phyloP scores from a whole-genome alignment of 2,329 filamentous ascomycete species.

The Escovopsis sp. region DNA sequence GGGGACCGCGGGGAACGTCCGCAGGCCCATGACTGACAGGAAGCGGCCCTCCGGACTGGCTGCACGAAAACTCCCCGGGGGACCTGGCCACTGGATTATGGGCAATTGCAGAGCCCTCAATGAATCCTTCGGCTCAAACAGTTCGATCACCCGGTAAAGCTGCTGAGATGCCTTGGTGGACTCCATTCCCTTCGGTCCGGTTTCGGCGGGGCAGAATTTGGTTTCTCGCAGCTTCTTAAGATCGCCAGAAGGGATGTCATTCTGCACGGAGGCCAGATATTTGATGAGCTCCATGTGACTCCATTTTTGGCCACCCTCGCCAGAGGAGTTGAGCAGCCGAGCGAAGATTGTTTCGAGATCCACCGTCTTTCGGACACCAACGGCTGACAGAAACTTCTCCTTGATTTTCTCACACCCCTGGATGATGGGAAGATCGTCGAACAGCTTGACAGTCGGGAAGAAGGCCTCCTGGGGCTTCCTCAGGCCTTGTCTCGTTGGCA shows the following conservation, averaged over 20 bases:
- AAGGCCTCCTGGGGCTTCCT: conserved; percentile 73
- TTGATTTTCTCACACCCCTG: conserved; percentile 65
- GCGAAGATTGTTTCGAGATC: conserved; percentile 90
- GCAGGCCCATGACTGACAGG: conserved; percentile 57
- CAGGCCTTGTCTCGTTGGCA: conserved; percentile 89
- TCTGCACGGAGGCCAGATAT: conserved; percentile 77
- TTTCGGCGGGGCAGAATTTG: conserved; percentile 69
- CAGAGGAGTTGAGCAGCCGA: conserved; percentile 53
- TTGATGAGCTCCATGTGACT: conserved; percentile 91
- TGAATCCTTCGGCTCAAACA: conserved; percentile 64
- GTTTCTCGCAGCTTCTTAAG: conserved; percentile 64
- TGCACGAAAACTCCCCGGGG: conserved; percentile 45
- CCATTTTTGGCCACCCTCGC: conserved; percentile 49
- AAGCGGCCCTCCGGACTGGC: conserved; percentile 61
- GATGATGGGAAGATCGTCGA: conserved; percentile 81
- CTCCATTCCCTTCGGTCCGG: conserved; percentile 40
- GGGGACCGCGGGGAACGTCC: conserved; percentile 51
- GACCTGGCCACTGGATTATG: conserved; percentile 67
- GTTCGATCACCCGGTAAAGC: conserved; percentile 58
- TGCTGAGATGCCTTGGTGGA: conserved; percentile 33
- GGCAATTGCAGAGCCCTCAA: conserved; percentile 58
- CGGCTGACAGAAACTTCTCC: conserved; percentile 69
- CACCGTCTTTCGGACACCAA: conserved; percentile 90
- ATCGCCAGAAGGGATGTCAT: conserved; percentile 76
- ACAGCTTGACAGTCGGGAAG: conserved; percentile 84